Percentiles rank a stretch among this genome's conserved stretches.
These are phyloP conservation scores for Penicillium macrosclerotiorum DNA, from an alignment of 495 filamentous ascomycete species.

Conservation along the genomic window DNA sequence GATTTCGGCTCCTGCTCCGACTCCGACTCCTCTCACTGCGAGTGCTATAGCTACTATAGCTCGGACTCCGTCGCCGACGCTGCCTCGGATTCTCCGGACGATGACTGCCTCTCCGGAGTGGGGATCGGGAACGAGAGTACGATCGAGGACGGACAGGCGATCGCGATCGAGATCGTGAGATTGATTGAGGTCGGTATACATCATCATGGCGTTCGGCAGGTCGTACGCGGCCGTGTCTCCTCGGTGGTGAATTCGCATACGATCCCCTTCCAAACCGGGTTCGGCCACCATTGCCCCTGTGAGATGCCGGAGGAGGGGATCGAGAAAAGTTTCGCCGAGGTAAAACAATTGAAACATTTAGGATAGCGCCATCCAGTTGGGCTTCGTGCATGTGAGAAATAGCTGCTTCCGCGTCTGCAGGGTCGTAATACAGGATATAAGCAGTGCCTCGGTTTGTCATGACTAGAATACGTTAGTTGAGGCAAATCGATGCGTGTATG, in stretches of 20 bases:
- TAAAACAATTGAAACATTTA: slow-evolving; percentile 92
- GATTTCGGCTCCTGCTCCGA: slow-evolving; percentile 36
- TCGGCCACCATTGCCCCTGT: slow-evolving; percentile 29
- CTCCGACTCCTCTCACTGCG: slow-evolving; percentile 47
- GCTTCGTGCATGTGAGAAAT: slow-evolving; percentile 99
- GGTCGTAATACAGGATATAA: slow-evolving; percentile 80
- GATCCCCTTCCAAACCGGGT: slow-evolving; percentile 34
- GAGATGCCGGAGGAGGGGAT: slow-evolving; percentile 43
- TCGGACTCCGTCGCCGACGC: slow-evolving; percentile 50
- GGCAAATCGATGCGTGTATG: neutral
- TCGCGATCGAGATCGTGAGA: slow-evolving; percentile 46
- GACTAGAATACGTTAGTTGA: slow-evolving; percentile 47
- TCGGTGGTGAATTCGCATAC: slow-evolving; percentile 33
- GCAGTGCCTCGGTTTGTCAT: slow-evolving; percentile 90
- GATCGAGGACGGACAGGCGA: slow-evolving; percentile 42
- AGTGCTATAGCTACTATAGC: slow-evolving; percentile 54
- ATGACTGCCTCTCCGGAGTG: slow-evolving; percentile 29
- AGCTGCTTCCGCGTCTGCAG: slow-evolving; percentile 79
- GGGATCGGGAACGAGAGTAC: slow-evolving; percentile 33
- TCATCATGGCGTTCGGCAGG: slow-evolving; percentile 46
- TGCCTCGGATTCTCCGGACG: slow-evolving; percentile 32
- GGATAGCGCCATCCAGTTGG: slow-evolving; percentile 81
- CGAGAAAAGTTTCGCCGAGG: slow-evolving; percentile 66
- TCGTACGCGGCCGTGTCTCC: slow-evolving; percentile 39
- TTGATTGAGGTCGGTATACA: slow-evolving; percentile 47